Evolutionary conservation across 225 moss, liverwort and hornwort genomes (phyloP).

Genomic region (Sphagnum tenellum): DNA sequence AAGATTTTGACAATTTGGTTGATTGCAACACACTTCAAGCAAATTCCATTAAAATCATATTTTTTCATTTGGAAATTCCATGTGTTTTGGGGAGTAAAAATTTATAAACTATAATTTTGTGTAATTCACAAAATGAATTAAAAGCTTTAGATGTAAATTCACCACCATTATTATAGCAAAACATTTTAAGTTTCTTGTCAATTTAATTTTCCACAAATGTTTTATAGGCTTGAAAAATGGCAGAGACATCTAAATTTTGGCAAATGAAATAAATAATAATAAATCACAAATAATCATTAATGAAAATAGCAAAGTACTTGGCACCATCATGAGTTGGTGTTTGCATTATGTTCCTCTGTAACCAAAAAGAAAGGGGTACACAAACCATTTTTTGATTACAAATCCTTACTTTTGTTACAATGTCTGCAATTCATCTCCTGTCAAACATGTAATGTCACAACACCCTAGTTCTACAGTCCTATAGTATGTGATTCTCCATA

Average conservation of each 20-base stretch:
- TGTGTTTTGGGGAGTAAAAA: background rate
- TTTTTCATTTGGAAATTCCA: conserved; percentile 4
- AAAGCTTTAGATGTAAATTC: background rate
- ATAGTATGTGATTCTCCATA: no score
- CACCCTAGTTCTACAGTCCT: no score
- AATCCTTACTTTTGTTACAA: no score
- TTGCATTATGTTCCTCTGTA: background rate
- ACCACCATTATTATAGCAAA: background rate
- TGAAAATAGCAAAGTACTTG: background rate
- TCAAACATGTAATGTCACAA: no score
- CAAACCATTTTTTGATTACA: no score
- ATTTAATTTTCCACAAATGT: background rate
- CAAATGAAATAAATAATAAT: background rate
- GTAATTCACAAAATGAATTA: background rate
- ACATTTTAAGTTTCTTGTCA: background rate
- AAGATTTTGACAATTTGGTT: background rate
- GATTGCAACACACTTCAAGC: background rate
- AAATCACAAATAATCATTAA: conserved; percentile 1
- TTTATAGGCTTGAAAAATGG: background rate
- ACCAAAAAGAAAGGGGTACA: no score
- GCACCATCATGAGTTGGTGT: background rate
- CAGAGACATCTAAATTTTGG: background rate
- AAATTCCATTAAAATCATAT: background rate
- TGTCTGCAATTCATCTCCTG: no score
- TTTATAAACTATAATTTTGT: background rate